Evolutionary conservation across 2,329 filamentous ascomycete genomes (phyloP).

Genomic region (Coleophoma eucalyptorum): DNA sequence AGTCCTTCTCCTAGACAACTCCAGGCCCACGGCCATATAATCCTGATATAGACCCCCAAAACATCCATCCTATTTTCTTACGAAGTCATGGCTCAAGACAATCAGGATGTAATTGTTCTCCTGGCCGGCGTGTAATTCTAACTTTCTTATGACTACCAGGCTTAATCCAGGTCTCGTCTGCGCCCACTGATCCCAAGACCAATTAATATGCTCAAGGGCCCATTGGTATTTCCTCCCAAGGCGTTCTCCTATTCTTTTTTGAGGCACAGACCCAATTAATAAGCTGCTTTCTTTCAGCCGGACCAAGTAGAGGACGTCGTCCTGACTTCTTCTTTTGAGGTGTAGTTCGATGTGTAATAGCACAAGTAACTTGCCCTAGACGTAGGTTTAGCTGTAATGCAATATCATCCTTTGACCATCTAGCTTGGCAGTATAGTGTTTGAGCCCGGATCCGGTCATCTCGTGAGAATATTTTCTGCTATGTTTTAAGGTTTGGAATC

Average conservation of each 20-base stretch:
- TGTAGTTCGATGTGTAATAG: slow-evolving; percentile 4
- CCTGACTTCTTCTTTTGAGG: slow-evolving; percentile 6
- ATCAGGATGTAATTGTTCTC: slow-evolving; percentile 2
- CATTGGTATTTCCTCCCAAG: slow-evolving; percentile 4
- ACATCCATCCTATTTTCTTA: slow-evolving; percentile 1
- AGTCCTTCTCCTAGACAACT: slow-evolving; percentile 13
- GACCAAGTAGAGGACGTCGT: slow-evolving; percentile 1
- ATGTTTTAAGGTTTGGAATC: too few relatives aligned
- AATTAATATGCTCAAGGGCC: slow-evolving; percentile 6
- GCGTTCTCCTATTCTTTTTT: background rate
- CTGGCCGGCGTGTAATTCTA: background rate
- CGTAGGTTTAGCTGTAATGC: slow-evolving; percentile 1
- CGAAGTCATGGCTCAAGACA: slow-evolving; percentile 5
- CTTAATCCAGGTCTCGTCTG: slow-evolving; percentile 7
- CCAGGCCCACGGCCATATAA: slow-evolving; percentile 5
- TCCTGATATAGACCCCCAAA: slow-evolving; percentile 3
- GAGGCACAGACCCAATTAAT: background rate
- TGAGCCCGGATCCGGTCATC: slow-evolving; percentile 7
- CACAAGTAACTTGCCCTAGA: slow-evolving; percentile 2
- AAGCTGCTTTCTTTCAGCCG: slow-evolving; percentile 7
- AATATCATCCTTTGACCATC: slow-evolving; percentile 1
- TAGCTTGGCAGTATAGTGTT: slow-evolving; percentile 3
- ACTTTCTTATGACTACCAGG: slow-evolving; percentile 4
- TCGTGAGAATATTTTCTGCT: background rate
- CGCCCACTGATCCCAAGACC: slow-evolving; percentile 7